Base-by-base conservation (phyloP, 306 rosid genomes). In the Dalbergia cultrata region DNA sequence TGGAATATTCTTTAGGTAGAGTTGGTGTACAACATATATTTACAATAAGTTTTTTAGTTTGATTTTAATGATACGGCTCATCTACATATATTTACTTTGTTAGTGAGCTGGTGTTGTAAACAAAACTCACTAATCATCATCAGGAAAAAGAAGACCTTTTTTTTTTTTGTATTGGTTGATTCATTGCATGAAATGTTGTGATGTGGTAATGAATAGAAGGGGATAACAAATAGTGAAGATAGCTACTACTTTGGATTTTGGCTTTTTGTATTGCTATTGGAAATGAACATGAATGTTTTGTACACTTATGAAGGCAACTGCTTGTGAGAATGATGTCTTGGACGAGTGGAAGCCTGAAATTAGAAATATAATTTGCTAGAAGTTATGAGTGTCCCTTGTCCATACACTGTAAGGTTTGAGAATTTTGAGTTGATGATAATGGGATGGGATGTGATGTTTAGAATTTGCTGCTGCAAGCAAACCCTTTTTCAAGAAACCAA, bases 81-180 rank as follows among this genome's bases (percentile, higher is more conserved):
- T 72, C 44, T 34, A 2, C 62, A 19, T 62, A 31, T 65, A 9
- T 52, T 62, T 82, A 18, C 34, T 63, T 19, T 21, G 54, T 17
- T 61, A 63, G 59, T 63, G 35, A 71, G 60, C 49, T 77, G 69
- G 60, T 53, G 52, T 34, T 60, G 6, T 70, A 26, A 31, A 65
- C 22, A 9, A 34, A 77, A 14, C 13, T 22, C 37, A 12, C 9
- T 50, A 70, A 44, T 45, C 21, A 52, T 39, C 44, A 17, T 67
- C 26, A 50, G 67, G 39, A 13, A 52, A 52, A 57, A 49, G 13
- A 6, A 14, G 16, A 49, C 61, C 16, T 77, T 34, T 17, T 11
- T 58, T 56, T 33, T 77, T 21, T 17, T 11, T 41, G 31, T 66
- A 7, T 43, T 3, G n/a, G 61, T 66, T 65, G 72, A 37, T 18